Evolutionary conservation across 1,284 basidiomycete genomes (phyloP).

Genomic region (Thecaphora frezii): DNA sequence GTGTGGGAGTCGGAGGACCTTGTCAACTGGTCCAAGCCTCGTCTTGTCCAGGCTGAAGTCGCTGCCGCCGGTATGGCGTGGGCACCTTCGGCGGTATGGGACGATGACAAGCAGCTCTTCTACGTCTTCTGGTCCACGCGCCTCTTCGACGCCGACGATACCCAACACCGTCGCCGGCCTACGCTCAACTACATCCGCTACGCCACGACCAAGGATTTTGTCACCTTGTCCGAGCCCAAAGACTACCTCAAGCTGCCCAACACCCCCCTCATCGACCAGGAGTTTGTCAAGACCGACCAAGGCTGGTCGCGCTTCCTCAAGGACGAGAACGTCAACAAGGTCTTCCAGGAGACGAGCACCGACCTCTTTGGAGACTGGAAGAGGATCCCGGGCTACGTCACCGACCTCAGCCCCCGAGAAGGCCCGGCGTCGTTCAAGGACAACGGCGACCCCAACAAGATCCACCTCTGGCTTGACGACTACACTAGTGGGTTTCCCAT

Average conservation of each 20-base stretch:
- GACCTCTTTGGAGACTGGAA: slow-evolving; percentile 6
- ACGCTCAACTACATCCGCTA: slow-evolving; percentile 5
- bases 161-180: slow-evolving; percentile 1
- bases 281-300: slow-evolving; percentile 3
- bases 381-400: slow-evolving; percentile 5
- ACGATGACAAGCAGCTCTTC: not conserved
- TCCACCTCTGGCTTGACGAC: slow-evolving; percentile 16
- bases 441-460: slow-evolving; percentile 2
- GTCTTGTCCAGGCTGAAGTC: slow-evolving; percentile 3
- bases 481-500: slow-evolving; percentile 6
- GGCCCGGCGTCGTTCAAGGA: slow-evolving; percentile 14
- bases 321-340: slow-evolving; percentile 3
- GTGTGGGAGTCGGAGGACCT: too few species aligned
- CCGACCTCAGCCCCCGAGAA: slow-evolving; percentile 2
- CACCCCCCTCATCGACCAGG: slow-evolving; percentile 9
- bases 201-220: slow-evolving; percentile 12
- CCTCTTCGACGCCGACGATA: slow-evolving; percentile 8
- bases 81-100: slow-evolving; percentile 9
- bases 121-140: slow-evolving; percentile 10
- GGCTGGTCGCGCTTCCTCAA: slow-evolving; percentile 7
- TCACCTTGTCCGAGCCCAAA: slow-evolving; percentile 1
- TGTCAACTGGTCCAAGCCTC: not conserved
- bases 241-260: slow-evolving; percentile 1
- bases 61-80: slow-evolving; percentile 11
- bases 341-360: slow-evolving; percentile 7